Percentiles rank a stretch among this genome's conserved stretches.
phyloP scores from a whole-genome alignment of 129 eudicot species.

The Artemisia annua region DNA sequence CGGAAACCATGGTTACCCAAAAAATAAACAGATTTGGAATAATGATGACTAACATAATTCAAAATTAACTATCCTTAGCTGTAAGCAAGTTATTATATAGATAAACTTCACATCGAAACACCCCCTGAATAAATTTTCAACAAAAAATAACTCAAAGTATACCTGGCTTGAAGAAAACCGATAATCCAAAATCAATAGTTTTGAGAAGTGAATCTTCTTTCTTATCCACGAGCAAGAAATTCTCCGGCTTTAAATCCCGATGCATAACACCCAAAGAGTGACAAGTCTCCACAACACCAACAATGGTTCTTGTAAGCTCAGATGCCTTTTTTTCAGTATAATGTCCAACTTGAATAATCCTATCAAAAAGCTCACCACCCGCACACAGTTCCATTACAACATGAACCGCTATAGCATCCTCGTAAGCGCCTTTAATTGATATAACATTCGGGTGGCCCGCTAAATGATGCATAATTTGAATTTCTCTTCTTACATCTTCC shows the following conservation, averaged over 20 bases:
- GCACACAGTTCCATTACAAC: slow-evolving; percentile 92
- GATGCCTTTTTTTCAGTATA: slow-evolving; percentile 91
- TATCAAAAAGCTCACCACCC: slow-evolving; percentile 96
- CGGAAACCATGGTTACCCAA: too few species aligned
- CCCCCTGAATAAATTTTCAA: slow-evolving; percentile 8
- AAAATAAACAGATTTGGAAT: neutral
- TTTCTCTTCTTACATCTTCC: slow-evolving; percentile 93
- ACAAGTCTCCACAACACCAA: slow-evolving; percentile 93
- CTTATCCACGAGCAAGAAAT: slow-evolving; percentile 84
- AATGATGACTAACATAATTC: neutral
- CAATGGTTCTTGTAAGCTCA: slow-evolving; percentile 82
- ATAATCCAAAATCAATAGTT: slow-evolving; percentile 89
- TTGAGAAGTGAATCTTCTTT: slow-evolving; percentile 88
- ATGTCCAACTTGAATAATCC: slow-evolving; percentile 87
- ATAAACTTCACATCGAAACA: neutral
- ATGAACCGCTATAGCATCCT: slow-evolving; percentile 91
- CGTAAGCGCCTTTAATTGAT: slow-evolving; percentile 91
- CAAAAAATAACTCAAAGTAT: slow-evolving; percentile 28
- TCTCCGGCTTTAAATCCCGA: slow-evolving; percentile 92
- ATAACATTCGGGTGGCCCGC: slow-evolving; percentile 89
- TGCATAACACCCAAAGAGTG: slow-evolving; percentile 94
- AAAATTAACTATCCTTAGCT: slow-evolving; percentile 1
- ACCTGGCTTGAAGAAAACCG: slow-evolving; percentile 95
- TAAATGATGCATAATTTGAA: slow-evolving; percentile 97
- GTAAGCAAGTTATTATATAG: too few species aligned